phyloP scores from a whole-genome alignment of 768 basidiomycete species.

The Serpula lacrymans region DNA sequence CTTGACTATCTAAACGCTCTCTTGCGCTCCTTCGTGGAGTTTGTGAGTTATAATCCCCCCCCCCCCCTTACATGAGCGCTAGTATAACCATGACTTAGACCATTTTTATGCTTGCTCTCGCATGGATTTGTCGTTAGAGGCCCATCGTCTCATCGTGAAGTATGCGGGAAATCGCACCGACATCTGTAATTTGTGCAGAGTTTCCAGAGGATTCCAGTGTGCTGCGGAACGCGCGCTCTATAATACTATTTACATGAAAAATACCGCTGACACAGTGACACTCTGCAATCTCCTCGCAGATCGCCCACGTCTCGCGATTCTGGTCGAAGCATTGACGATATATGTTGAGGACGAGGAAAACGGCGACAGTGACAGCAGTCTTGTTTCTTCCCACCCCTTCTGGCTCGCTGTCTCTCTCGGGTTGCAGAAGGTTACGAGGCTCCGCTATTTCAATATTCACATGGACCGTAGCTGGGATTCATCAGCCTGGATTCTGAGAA shows the following conservation, averaged over 20 bases:
- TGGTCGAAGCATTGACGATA: conserved; percentile 56
- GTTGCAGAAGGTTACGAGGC: conserved; percentile 40
- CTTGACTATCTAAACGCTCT: too few species aligned
- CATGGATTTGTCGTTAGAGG: conserved; percentile 62
- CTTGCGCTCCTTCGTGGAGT: not conserved
- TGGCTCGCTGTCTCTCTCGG: conserved; percentile 52
- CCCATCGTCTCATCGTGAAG: conserved; percentile 54
- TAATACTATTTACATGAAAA: conserved; percentile 49
- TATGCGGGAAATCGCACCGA: conserved; percentile 50
- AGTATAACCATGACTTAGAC: conserved; percentile 4
- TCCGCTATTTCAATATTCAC: conserved; percentile 54
- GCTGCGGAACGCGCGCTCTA: conserved; percentile 60
- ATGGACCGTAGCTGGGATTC: conserved; percentile 24
- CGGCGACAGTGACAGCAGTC: conserved; percentile 14
- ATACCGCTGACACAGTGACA: conserved; percentile 34
- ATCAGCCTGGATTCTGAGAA: conserved; percentile 36
- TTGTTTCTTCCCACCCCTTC: conserved; percentile 28
- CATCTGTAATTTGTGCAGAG: conserved; percentile 54
- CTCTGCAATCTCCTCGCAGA: conserved; percentile 46
- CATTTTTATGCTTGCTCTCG: conserved; percentile 41
- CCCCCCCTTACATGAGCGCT: not conserved
- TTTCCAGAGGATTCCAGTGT: conserved; percentile 51
- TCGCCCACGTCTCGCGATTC: conserved; percentile 44
- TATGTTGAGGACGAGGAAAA: conserved; percentile 31
- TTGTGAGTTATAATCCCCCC: conserved; percentile 2